phyloP scores from a whole-genome alignment of 176 grass and related monocot genomes.

The Avena insularis region DNA sequence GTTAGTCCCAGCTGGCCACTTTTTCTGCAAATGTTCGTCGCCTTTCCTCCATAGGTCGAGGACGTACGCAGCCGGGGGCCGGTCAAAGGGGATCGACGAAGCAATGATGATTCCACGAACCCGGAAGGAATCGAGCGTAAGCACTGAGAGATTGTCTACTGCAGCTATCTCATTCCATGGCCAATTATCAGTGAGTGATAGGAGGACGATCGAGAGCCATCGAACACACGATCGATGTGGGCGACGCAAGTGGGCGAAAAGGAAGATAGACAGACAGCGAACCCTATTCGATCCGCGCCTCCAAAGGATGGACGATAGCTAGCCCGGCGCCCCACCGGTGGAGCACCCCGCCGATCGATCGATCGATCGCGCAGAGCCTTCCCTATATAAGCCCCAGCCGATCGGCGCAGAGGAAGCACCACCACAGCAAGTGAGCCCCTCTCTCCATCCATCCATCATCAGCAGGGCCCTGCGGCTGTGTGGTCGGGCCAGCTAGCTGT shows the following conservation, averaged over 20 bases:
- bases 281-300: slow-evolving; percentile 10
- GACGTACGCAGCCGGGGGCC: neutral
- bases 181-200: neutral
- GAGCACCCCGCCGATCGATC: neutral
- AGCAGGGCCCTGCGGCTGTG: neutral
- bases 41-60: neutral
- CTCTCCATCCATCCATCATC: neutral
- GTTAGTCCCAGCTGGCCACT: neutral
- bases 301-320: slow-evolving; percentile 34
- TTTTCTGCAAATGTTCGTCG: neutral
- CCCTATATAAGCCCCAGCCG: slow-evolving; percentile 3
- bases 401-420: neutral
- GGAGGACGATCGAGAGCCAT: neutral
- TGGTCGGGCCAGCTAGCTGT: neutral
- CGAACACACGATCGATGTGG: neutral
- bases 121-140: neutral
- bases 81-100: slow-evolving; percentile 18
- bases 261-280: neutral
- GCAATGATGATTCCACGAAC: neutral
- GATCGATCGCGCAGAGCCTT: neutral
- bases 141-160: neutral
- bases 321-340: neutral
- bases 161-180: neutral
- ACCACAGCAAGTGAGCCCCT: slow-evolving; percentile 1
- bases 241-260: neutral